Percentiles rank a stretch among this genome's conserved stretches.
These are phyloP conservation scores for Ogataea degrootiae DNA, from an alignment of 805 yeast genomes.

Conservation along the genomic window DNA sequence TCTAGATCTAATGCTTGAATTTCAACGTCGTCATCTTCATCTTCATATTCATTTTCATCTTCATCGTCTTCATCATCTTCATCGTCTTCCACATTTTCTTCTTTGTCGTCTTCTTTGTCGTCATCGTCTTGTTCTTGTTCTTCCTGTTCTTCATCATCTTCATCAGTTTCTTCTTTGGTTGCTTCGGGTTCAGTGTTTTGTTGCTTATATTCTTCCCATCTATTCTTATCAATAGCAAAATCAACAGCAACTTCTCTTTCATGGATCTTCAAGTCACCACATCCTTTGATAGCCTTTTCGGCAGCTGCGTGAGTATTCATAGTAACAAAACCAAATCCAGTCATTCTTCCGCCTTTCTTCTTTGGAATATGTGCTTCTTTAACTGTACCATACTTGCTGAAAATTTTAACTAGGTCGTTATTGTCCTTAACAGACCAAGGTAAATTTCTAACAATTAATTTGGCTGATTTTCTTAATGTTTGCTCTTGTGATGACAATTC, in stretches of 20 bases:
- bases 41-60: slow-evolving; percentile 25
- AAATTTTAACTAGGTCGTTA: slow-evolving; percentile 61
- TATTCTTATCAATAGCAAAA: slow-evolving; percentile 83
- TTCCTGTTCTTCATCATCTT: slow-evolving; percentile 27
- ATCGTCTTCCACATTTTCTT: slow-evolving; percentile 26
- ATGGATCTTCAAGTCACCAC: slow-evolving; percentile 71
- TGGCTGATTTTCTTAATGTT: slow-evolving; percentile 56
- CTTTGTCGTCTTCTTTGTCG: slow-evolving; percentile 30
- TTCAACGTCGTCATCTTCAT: slow-evolving; percentile 25
- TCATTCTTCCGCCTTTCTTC: slow-evolving; percentile 81
- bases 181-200: slow-evolving; percentile 36
- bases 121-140: slow-evolving; percentile 34
- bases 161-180: slow-evolving; percentile 30
- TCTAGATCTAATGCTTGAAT: not conserved
- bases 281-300: slow-evolving; percentile 70
- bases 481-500: slow-evolving; percentile 9
- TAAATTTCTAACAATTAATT: slow-evolving; percentile 83
- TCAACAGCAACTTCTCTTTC: slow-evolving; percentile 93
- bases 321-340: slow-evolving; percentile 92
- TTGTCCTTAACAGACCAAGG: slow-evolving; percentile 94
- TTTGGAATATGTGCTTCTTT: slow-evolving; percentile 86
- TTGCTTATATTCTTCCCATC: slow-evolving; percentile 64
- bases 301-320: slow-evolving; percentile 80
- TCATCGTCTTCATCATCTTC: slow-evolving; percentile 26
- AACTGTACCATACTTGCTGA: slow-evolving; percentile 78